These are phyloP conservation scores for Colletotrichum sansevieriae DNA, from an alignment of 2,329 filamentous ascomycete species.

Conservation along the genomic window DNA sequence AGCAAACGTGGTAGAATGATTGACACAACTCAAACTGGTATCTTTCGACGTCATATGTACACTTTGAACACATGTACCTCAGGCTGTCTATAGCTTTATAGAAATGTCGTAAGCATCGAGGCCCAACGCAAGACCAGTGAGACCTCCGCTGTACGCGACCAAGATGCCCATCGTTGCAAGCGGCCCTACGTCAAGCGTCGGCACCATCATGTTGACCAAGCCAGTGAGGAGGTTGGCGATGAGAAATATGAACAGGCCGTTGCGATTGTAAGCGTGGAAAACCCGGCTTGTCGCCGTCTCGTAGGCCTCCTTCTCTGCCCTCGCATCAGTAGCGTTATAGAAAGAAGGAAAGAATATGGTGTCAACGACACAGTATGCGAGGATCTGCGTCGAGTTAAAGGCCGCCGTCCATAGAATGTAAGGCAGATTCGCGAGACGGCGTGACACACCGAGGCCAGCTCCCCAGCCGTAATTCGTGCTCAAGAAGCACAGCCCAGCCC, in stretches of 20 bases:
- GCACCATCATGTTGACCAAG: conserved; percentile 86
- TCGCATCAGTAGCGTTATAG: conserved; percentile 68
- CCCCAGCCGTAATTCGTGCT: conserved; percentile 78
- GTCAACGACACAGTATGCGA: conserved; percentile 84
- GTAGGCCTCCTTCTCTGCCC: conserved; percentile 73
- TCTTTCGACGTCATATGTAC: conserved; percentile 3
- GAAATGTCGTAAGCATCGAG: conserved; percentile 76
- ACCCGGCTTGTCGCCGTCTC: conserved; percentile 82
- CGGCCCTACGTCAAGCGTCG: conserved; percentile 80
- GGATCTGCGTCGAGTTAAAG: conserved; percentile 88
- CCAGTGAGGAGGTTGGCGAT: conserved; percentile 92
- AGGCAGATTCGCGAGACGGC: conserved; percentile 90
- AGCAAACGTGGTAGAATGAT: neutral
- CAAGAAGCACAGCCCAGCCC: conserved; percentile 78
- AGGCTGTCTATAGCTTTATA: conserved; percentile 73
- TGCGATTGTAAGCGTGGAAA: conserved; percentile 88
- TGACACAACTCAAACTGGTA: neutral
- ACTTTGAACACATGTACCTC: conserved; percentile 3
- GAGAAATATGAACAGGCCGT: conserved; percentile 87
- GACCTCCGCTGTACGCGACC: conserved; percentile 74
- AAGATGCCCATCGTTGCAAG: conserved; percentile 79
- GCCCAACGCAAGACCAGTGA: conserved; percentile 77
- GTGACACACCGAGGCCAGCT: conserved; percentile 81
- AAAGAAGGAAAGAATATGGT: conserved; percentile 81
- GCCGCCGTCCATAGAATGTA: conserved; percentile 94